Percentiles rank a stretch among this genome's conserved stretches.
phyloP scores from a whole-genome alignment of 2,329 filamentous ascomycete genomes.

The Trichoderma oligosporum region DNA sequence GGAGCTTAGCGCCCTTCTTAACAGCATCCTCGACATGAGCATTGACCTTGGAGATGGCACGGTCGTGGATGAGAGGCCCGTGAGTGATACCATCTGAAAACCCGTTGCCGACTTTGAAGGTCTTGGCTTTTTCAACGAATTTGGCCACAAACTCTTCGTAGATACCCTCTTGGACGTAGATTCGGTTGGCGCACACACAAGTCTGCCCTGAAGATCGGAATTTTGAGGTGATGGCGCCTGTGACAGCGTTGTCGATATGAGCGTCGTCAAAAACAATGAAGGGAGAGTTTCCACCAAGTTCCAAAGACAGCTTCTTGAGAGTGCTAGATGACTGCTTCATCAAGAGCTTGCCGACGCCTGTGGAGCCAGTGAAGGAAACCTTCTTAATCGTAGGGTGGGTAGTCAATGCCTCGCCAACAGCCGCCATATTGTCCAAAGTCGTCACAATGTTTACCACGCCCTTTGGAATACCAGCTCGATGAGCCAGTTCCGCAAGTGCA shows the following conservation, averaged over 20 bases:
- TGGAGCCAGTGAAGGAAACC: slow-evolving; percentile 88
- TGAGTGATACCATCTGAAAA: slow-evolving; percentile 70
- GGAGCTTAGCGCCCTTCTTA: slow-evolving; percentile 69
- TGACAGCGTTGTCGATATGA: slow-evolving; percentile 78
- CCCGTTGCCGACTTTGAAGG: slow-evolving; percentile 72
- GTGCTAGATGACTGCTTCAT: slow-evolving; percentile 87
- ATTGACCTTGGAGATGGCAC: slow-evolving; percentile 75
- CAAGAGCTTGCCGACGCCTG: slow-evolving; percentile 64
- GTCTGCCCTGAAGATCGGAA: slow-evolving; percentile 96
- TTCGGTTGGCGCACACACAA: slow-evolving; percentile 83
- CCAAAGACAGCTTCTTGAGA: slow-evolving; percentile 79
- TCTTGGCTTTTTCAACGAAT: slow-evolving; percentile 67
- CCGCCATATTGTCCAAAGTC: slow-evolving; percentile 70
- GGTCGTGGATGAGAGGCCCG: slow-evolving; percentile 79
- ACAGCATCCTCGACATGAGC: slow-evolving; percentile 76
- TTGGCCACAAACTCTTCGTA: slow-evolving; percentile 70
- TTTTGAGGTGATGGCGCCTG: slow-evolving; percentile 79
- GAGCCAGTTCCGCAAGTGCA: slow-evolving; percentile 79
- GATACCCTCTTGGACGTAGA: slow-evolving; percentile 74
- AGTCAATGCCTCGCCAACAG: slow-evolving; percentile 71
- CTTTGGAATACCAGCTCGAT: slow-evolving; percentile 82
- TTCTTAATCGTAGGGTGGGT: slow-evolving; percentile 77
- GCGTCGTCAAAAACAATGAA: slow-evolving; percentile 98
- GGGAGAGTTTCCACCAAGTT: slow-evolving; percentile 90
- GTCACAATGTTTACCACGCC: slow-evolving; percentile 91